A percentile compares a stretch with the other conserved stretches of the same genome.
These are phyloP conservation scores for Rhododendron henanense DNA, from an alignment of 148 eudicot species.

Conservation along the genomic window DNA sequence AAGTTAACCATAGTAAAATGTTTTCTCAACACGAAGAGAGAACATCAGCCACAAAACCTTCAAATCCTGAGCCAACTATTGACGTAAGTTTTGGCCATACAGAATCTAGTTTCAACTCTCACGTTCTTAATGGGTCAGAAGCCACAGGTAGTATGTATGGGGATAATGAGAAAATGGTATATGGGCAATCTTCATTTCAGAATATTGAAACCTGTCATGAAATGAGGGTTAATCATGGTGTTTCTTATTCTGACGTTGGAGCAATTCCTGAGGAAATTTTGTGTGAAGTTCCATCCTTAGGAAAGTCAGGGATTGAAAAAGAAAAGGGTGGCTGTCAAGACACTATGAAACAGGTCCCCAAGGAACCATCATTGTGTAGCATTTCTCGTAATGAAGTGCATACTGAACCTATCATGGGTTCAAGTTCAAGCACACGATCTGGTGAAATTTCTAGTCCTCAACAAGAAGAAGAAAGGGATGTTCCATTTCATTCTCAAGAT, in stretches of 20 bases:
- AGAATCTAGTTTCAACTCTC: slow-evolving; percentile 2
- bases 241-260: not conserved
- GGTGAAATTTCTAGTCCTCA: not conserved
- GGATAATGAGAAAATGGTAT: not conserved
- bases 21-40: slow-evolving; percentile 8
- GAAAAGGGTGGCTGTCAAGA: slow-evolving; percentile 2
- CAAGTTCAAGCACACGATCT: not conserved
- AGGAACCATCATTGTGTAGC: not conserved
- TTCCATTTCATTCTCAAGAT: not conserved
- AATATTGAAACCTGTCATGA: not conserved
- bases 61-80: slow-evolving; percentile 15
- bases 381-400: not conserved
- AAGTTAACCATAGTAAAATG: not conserved
- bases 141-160: not conserved
- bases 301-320: not conserved
- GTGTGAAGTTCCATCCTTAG: not conserved
- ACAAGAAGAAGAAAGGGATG: slow-evolving; percentile 8
- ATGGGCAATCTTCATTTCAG: slow-evolving; percentile 1
- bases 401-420: not conserved
- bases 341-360: not conserved
- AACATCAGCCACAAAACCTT: slow-evolving; percentile 3
- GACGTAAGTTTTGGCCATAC: slow-evolving; percentile 2
- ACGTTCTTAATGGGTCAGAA: slow-evolving; percentile 2
- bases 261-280: not conserved
- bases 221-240: slow-evolving; percentile 12